Base-by-base conservation (phyloP, 768 basidiomycete genomes). In the Mycena rebaudengoi region DNA sequence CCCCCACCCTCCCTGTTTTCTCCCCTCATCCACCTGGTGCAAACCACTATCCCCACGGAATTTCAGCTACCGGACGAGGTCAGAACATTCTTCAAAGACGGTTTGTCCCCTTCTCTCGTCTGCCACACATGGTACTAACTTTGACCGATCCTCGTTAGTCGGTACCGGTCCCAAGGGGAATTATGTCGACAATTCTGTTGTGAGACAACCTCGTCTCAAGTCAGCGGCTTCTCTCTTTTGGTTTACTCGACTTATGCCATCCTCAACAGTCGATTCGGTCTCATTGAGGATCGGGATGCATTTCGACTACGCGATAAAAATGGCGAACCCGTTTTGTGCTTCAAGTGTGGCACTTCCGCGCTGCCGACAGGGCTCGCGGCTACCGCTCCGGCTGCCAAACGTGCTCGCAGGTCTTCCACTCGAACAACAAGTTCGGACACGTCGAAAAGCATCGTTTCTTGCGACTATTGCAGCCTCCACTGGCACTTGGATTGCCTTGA, bases 401-500 rank as follows among this genome's bases (percentile, higher is more conserved):
- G 86, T 58, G 77, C 84, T 41, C 84, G 88, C 67, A 78, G 86
- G 67, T 82, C 83, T 23, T 76, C 83, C 7, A 75, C 80, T 58
- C 82, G 76, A 75, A 75, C 74, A 72, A 73, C 67, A 62, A 75
- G 76, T 29, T 77, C 83, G 23, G 89, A 90, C 62, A 78, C 82
- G 49, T 91, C 90, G 81, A 88, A 83, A 75, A 82, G 84, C 70
- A 95, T 99, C 52, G 82, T 98, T 66, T 94, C 95, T 23, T 99
- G 98, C 75, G 98, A 99, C 78, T 94, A 95, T 73, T 99, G 98
- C 78, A 85, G 84, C 64, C 85, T 97, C 44, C 93, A 96, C 74
- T 99, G 97, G 93, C 98, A 99, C 73, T 86, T 98, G 58, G 98
- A 99, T 75, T 99, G 98, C 70, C 82, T 99, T 28, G 91, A 94